These are phyloP conservation scores for Wilhelminamyces savonicus DNA, from an alignment of 805 yeast species.

Conservation along the genomic window DNA sequence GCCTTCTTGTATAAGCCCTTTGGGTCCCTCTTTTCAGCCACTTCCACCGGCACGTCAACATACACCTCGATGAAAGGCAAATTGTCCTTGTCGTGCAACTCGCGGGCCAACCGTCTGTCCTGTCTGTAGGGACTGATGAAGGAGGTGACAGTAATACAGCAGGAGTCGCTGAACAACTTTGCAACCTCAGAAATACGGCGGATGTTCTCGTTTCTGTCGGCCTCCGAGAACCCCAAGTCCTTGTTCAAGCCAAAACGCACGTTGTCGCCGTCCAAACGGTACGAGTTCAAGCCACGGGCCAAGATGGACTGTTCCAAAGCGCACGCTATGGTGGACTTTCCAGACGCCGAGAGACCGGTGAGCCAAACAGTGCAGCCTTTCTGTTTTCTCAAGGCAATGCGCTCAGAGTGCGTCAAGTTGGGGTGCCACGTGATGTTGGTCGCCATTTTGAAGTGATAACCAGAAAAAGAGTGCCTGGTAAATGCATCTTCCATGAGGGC, in stretches of 20 bases:
- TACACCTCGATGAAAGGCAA: slow-evolving; percentile 86
- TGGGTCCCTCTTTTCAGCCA: slow-evolving; percentile 96
- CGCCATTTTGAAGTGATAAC: slow-evolving; percentile 65
- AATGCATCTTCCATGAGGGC: neutral
- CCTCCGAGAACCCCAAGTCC: slow-evolving; percentile 88
- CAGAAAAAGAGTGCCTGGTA: neutral
- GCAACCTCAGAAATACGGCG: slow-evolving; percentile 94
- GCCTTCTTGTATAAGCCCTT: slow-evolving; percentile 97
- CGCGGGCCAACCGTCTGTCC: slow-evolving; percentile 83
- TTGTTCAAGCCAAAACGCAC: slow-evolving; percentile 92
- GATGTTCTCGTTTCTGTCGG: slow-evolving; percentile 90
- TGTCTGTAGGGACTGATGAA: slow-evolving; percentile 87
- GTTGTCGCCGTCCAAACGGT: slow-evolving; percentile 93
- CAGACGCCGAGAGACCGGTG: slow-evolving; percentile 93
- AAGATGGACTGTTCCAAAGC: slow-evolving; percentile 82
- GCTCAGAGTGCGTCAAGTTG: slow-evolving; percentile 79
- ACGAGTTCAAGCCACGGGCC: slow-evolving; percentile 63
- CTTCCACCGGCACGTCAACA: slow-evolving; percentile 88
- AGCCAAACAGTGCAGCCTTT: slow-evolving; percentile 90
- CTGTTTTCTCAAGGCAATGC: slow-evolving; percentile 66
- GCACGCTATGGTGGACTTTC: slow-evolving; percentile 91
- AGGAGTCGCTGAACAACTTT: slow-evolving; percentile 89
- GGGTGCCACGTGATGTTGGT: slow-evolving; percentile 96
- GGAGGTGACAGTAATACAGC: slow-evolving; percentile 79
- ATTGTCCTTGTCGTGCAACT: slow-evolving; percentile 66